These are phyloP conservation scores for Calvatia gigantea DNA, from an alignment of 768 basidiomycete genomes.

Conservation along the genomic window DNA sequence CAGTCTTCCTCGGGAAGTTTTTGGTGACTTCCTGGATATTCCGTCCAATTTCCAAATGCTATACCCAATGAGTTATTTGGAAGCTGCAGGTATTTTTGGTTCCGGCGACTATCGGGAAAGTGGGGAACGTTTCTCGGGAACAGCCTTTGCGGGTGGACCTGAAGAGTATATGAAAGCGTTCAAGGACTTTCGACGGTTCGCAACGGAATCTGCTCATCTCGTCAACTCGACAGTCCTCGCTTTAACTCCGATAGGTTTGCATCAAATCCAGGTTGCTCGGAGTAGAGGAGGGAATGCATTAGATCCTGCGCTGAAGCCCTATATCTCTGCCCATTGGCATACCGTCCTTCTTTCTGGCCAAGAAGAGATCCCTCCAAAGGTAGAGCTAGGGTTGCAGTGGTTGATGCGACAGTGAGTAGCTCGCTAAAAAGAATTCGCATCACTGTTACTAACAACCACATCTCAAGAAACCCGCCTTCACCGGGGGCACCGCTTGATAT, in stretches of 20 bases:
- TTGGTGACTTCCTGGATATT: conserved; percentile 37
- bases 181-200: conserved; percentile 27
- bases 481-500: conserved; percentile 37
- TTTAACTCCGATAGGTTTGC: conserved; percentile 34
- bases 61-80: conserved; percentile 32
- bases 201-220: conserved; percentile 17
- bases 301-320: conserved; percentile 31
- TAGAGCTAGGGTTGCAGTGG: conserved; percentile 22
- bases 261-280: conserved; percentile 30
- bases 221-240: conserved; percentile 27
- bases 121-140: conserved; percentile 32
- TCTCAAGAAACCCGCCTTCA: conserved; percentile 30
- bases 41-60: conserved; percentile 25
- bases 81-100: conserved; percentile 29
- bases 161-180: conserved; percentile 29
- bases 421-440: neutral
- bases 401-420: conserved; percentile 29
- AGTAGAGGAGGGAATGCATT: conserved; percentile 35
- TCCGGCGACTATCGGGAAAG: conserved; percentile 26
- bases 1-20: conserved; percentile 28
- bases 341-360: conserved; percentile 23
- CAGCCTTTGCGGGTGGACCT: conserved; percentile 29
- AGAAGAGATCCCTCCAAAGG: conserved; percentile 17
- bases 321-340: conserved; percentile 31
- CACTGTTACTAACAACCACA: neutral